These are phyloP conservation scores for Catharanthus roseus DNA, from an alignment of 257 asterid genomes.

Conservation along the genomic window DNA sequence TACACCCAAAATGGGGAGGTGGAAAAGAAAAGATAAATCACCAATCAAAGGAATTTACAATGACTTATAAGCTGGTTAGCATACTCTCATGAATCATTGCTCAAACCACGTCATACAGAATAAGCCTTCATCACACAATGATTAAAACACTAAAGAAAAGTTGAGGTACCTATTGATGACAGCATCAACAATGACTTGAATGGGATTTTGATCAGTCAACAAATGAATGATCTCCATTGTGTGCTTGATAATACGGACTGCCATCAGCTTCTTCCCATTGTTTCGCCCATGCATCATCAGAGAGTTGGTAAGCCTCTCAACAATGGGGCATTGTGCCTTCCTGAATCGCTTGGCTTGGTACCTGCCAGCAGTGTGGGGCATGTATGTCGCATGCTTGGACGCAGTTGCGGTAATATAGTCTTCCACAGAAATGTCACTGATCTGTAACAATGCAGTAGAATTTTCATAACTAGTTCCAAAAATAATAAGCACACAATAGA, in stretches of 20 bases:
- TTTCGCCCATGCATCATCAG: conserved; percentile 94
- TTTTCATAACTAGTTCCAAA: too few relatives aligned
- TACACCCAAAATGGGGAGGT: not conserved
- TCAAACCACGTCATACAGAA: conserved; percentile 27
- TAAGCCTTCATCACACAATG: conserved; percentile 35
- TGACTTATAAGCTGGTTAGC: not conserved
- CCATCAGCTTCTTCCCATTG: conserved; percentile 87
- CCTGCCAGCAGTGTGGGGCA: conserved; percentile 90
- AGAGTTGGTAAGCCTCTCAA: conserved; percentile 73
- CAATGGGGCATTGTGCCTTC: conserved; percentile 86
- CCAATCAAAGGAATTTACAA: not conserved
- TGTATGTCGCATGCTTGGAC: conserved; percentile 62
- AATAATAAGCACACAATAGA: not conserved
- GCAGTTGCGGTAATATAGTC: conserved; percentile 86
- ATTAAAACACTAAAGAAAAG: conserved; percentile 9
- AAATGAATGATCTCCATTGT: conserved; percentile 86
- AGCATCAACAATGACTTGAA: conserved; percentile 79
- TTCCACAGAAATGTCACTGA: conserved; percentile 69
- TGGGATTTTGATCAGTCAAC: conserved; percentile 75
- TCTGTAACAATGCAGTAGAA: too few relatives aligned
- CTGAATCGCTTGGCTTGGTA: conserved; percentile 78
- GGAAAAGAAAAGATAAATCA: not conserved
- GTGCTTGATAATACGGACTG: conserved; percentile 76
- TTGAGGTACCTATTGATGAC: conserved; percentile 59
- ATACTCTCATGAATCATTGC: not conserved